Evolutionary conservation across 2,329 filamentous ascomycete species (phyloP), one percentile per base, ranked within the genome.

Genomic region (Colletotrichum ledebouriae): DNA sequence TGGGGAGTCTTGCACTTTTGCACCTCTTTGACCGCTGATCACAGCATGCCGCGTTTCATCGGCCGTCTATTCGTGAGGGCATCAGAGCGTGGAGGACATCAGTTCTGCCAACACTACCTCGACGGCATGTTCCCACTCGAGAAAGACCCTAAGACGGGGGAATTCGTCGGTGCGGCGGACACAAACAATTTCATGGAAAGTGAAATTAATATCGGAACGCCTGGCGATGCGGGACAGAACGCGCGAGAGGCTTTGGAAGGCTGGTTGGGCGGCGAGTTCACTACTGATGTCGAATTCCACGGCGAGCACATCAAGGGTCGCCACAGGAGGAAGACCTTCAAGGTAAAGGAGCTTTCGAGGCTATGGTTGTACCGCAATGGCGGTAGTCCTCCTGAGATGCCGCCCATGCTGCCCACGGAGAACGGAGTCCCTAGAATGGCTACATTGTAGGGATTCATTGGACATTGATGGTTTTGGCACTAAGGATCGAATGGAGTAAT

Each of bases 1-100:
- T 93, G 91, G 85, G 93, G 93, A 2, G 88, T 94, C 6, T 81
- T 95, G 42, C 86, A 92, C 75, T 94, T 92, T 39, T 71, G 68
- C 29, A 71, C 70, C 9, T 71, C 70, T 20, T 47, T 62, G 33
- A 46, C 68, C 50, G 78, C 71, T 33, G 76, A 76, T 1, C 78
- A 76, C 22, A 77, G 82, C 50, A 83, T 90, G 69, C 87, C 89
- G 58, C 85, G 89, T 56, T 91, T 90, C 75, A 83, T 90, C 46
- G 87, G 87, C 12, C 81, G 85, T n/a, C 83, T 91, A 15, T 91
- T 91, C 73, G 68, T 69, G 4, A 39, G 68, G 13, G 70, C 70
- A 4, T 71, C 70, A 42, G 83, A 83, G 4, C 83, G 87, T 13
- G 76, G 80, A 7, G 79, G 81, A 2, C 87, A 90, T 67, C 86